phyloP scores from a whole-genome alignment of 805 yeast species.

The Kluyveromyces wickerhamii region DNA sequence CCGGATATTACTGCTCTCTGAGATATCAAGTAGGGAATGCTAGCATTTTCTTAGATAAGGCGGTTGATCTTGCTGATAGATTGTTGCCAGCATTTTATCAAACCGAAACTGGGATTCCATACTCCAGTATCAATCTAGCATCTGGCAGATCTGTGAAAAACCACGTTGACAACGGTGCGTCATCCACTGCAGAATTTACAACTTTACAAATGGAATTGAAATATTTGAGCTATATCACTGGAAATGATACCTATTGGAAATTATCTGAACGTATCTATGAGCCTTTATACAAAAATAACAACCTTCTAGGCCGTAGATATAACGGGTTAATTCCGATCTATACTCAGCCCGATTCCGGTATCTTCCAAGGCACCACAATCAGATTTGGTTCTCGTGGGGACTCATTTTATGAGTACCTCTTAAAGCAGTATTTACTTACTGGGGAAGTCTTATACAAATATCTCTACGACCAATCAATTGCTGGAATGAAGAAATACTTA shows the following conservation, averaged over 20 bases:
- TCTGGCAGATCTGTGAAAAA: constrained; percentile 52
- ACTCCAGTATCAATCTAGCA: constrained; percentile 64
- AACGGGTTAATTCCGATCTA: constrained; percentile 82
- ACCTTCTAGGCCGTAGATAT: constrained; percentile 15
- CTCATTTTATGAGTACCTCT: constrained; percentile 81
- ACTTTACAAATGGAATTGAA: constrained; percentile 84
- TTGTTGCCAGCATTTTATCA: constrained; percentile 57
- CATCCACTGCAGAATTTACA: constrained; percentile 84
- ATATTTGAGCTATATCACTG: constrained; percentile 71
- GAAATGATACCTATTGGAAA: constrained; percentile 72
- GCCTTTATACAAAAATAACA: constrained; percentile 54
- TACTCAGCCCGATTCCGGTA: constrained; percentile 67
- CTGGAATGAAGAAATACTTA: constrained; percentile 66
- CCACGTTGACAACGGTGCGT: constrained; percentile 67
- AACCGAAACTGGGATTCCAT: constrained; percentile 63
- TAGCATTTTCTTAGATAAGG: constrained; percentile 65
- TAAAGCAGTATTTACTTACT: constrained; percentile 82
- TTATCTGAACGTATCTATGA: constrained; percentile 66
- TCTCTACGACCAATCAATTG: constrained; percentile 70
- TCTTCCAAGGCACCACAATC: constrained; percentile 54
- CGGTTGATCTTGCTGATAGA: constrained; percentile 70
- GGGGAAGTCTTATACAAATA: constrained; percentile 52
- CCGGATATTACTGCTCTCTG: constrained; percentile 65
- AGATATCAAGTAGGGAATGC: constrained; percentile 33
- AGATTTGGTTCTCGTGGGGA: constrained; percentile 90